Base-by-base conservation (phyloP, 345 rosid genomes). In the Heritiera littoralis region DNA sequence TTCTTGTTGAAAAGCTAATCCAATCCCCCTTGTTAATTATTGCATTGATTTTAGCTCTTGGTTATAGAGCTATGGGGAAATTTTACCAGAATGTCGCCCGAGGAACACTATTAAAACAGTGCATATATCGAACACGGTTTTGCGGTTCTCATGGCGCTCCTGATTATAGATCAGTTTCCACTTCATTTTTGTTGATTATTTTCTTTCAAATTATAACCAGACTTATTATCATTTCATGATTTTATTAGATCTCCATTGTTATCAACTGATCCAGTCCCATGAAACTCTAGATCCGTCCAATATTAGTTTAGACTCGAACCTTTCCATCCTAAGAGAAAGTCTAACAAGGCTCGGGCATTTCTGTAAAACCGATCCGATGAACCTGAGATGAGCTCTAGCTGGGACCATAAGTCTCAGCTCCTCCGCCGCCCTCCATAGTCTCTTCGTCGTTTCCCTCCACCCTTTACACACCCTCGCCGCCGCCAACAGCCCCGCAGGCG, bases 401-500 rank as follows among this genome's bases (percentile, higher is more conserved):
- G 98, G 97, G 83, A 97, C 93, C 84, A 84, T 87, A 79, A 97
- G 89, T 68, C 92, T 83, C 63, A 93, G 90, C 89, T 92, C 98
- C 83, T 91, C 95, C 45, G 97, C 93, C 65, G 92, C 95, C 81
- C 87, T 89, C 99, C 98, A 97, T 74, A 97, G 79, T 85, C 85
- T 86, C 88, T 86, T 90, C 46, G 93, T 51, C 1, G 94, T 88
- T 75, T 90, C 98, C 72, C 97, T 88, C 99, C 99, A 97, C 17
- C 93, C 92, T 79, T 83, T 90, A 67, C 99, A 97, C 71, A 94
- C 99, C 81, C 84, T 82, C 32, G 93, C 97, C 70, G 98, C 93
- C 87, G 89, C 84, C 84, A 92, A 49, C 66, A 97, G 77, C 54
- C 88, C 91, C 3, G 86, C 82, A 13, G 99, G 99, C 2, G 97